These are phyloP conservation scores for Aristolochia fimbriata DNA, from an alignment of 164 flowering plant genomes.

Conservation along the genomic window DNA sequence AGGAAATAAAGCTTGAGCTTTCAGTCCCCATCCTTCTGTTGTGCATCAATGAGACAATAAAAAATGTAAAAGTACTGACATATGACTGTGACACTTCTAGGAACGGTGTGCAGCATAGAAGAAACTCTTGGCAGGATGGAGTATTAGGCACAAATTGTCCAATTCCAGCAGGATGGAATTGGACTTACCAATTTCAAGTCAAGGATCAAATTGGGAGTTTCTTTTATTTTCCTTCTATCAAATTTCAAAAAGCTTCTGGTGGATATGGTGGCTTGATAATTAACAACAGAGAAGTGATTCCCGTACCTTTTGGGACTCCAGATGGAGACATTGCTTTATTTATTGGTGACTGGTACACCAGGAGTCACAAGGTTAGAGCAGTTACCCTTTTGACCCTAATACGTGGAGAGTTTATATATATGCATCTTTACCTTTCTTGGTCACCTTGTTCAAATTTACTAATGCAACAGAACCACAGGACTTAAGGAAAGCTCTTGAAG, in stretches of 20 bases:
- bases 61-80: constrained; percentile 9
- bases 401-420: too few relatives aligned
- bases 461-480: constrained; percentile 34
- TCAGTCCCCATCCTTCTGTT: background rate
- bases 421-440: too few relatives aligned
- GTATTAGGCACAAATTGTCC: constrained; percentile 93
- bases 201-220: constrained; percentile 97
- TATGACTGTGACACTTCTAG: constrained; percentile 26
- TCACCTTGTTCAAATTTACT: constrained; percentile 5
- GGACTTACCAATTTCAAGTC: constrained; percentile 91
- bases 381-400: background rate
- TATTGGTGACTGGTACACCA: constrained; percentile 76
- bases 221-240: constrained; percentile 78
- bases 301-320: constrained; percentile 76
- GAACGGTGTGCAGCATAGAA: constrained; percentile 86
- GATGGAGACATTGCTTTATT: constrained; percentile 85
- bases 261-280: constrained; percentile 86
- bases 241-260: constrained; percentile 84
- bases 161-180: constrained; percentile 89
- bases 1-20: too few relatives aligned
- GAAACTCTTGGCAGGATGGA: constrained; percentile 97
- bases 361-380: constrained; percentile 61
- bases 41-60: background rate
- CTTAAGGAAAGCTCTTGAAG: constrained; percentile 55
- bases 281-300: constrained; percentile 72